These are phyloP conservation scores for Colletotrichum simmondsii DNA, from an alignment of 2,329 filamentous ascomycete genomes.

Conservation along the genomic window DNA sequence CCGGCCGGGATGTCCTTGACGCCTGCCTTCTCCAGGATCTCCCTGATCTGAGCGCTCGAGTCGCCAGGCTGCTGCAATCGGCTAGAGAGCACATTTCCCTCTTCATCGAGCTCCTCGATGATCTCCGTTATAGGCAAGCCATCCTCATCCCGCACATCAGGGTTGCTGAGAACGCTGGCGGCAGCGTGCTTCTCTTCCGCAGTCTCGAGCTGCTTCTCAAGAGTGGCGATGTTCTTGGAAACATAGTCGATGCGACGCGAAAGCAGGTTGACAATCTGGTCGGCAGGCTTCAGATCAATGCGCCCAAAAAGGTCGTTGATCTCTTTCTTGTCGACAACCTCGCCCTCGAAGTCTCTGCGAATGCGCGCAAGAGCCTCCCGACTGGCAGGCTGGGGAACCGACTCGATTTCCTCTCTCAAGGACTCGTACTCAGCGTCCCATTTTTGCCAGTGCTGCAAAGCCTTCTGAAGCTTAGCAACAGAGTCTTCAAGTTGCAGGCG, in stretches of 20 bases:
- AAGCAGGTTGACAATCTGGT: slow-evolving; percentile 75
- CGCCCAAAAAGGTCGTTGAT: slow-evolving; percentile 61
- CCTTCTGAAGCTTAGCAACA: slow-evolving; percentile 77
- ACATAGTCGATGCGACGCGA: slow-evolving; percentile 89
- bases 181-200: slow-evolving; percentile 78
- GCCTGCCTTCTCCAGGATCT: slow-evolving; percentile 82
- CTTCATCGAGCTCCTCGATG: slow-evolving; percentile 89
- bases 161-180: slow-evolving; percentile 67
- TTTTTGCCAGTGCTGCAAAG: slow-evolving; percentile 87
- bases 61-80: slow-evolving; percentile 75
- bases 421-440: slow-evolving; percentile 94
- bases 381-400: slow-evolving; percentile 58
- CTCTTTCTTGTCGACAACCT: slow-evolving; percentile 69
- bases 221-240: slow-evolving; percentile 78
- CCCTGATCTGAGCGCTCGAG: slow-evolving; percentile 73
- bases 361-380: slow-evolving; percentile 67
- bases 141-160: slow-evolving; percentile 73
- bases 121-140: slow-evolving; percentile 89
- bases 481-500: slow-evolving; percentile 80
- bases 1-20: slow-evolving; percentile 58
- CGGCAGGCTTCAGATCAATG: slow-evolving; percentile 59
- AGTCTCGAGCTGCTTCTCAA: slow-evolving; percentile 77
- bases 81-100: slow-evolving; percentile 83
- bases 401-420: slow-evolving; percentile 82
- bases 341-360: slow-evolving; percentile 69